Evolutionary conservation across 805 yeast genomes (phyloP).

Genomic region (Saturnispora sekii): DNA sequence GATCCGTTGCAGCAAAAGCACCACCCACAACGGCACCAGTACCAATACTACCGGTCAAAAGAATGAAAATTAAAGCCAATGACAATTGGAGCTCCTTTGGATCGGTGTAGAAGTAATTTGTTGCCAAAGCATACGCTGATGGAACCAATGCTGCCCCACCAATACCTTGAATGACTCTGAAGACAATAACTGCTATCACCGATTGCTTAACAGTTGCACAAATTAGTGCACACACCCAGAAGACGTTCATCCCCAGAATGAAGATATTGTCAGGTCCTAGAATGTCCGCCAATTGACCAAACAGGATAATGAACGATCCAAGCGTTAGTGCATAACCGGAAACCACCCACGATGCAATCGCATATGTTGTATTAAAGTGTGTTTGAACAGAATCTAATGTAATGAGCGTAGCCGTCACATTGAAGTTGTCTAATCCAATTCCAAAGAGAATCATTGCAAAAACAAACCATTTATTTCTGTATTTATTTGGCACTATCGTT

Average conservation of each 20-base stretch:
- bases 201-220: slow-evolving; percentile 28
- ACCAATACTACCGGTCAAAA: slow-evolving; percentile 26
- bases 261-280: slow-evolving; percentile 30
- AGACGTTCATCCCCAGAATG: slow-evolving; percentile 13
- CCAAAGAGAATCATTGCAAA: slow-evolving; percentile 11
- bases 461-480: slow-evolving; percentile 13
- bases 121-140: slow-evolving; percentile 16
- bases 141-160: slow-evolving; percentile 35
- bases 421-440: slow-evolving; percentile 20
- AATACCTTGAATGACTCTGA: slow-evolving; percentile 38
- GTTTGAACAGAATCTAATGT: slow-evolving; percentile 23
- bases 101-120: slow-evolving; percentile 16
- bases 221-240: slow-evolving; percentile 23
- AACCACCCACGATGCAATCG: slow-evolving; percentile 33
- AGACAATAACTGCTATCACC: slow-evolving; percentile 29
- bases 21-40: slow-evolving; percentile 36
- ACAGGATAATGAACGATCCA: slow-evolving; percentile 34
- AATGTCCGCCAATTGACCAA: slow-evolving; percentile 35
- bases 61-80: slow-evolving; percentile 13
- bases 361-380: slow-evolving; percentile 28
- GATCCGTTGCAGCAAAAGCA: slow-evolving; percentile 28
- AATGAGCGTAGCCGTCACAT: slow-evolving; percentile 20
- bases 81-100: slow-evolving; percentile 10
- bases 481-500: slow-evolving; percentile 13
- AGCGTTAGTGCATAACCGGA: slow-evolving; percentile 36